These are phyloP conservation scores for Acanthamoeba comandoni DNA, from an alignment of 208 protist genomes.

Conservation along the genomic window DNA sequence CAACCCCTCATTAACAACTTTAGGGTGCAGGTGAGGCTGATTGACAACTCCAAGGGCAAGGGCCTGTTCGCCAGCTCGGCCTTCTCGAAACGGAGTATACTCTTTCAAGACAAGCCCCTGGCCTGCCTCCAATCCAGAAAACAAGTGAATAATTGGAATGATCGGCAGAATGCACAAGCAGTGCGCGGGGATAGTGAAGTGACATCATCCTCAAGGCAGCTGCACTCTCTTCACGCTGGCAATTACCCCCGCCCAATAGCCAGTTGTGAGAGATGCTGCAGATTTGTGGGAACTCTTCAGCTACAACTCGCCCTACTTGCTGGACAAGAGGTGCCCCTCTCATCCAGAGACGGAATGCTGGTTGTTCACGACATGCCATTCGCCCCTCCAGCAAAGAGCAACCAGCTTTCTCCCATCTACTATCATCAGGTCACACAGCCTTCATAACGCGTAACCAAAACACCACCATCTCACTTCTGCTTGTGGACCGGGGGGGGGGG, in stretches of 20 bases:
- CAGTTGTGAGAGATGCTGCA: background rate
- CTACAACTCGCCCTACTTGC: background rate
- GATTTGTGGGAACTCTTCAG: background rate
- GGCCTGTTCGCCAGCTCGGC: background rate
- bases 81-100: background rate
- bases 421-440: background rate
- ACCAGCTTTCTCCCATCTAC: background rate
- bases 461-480: background rate
- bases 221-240: background rate
- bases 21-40: background rate
- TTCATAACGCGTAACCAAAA: background rate
- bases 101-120: background rate
- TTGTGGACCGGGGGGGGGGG: too few species aligned
- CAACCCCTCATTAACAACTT: background rate
- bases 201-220: background rate
- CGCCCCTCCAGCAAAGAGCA: background rate
- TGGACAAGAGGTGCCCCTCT: background rate
- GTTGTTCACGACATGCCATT: background rate
- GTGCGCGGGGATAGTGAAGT: too few species aligned
- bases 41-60: background rate
- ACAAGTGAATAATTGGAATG: too few species aligned
- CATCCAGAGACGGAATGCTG: background rate
- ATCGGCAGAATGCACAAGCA: too few species aligned
- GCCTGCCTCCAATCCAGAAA: conserved; percentile 4
- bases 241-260: background rate